Conservation (phyloP, 768 basidiomycete genomes). For the Kwoniella bestiolae region DNA sequence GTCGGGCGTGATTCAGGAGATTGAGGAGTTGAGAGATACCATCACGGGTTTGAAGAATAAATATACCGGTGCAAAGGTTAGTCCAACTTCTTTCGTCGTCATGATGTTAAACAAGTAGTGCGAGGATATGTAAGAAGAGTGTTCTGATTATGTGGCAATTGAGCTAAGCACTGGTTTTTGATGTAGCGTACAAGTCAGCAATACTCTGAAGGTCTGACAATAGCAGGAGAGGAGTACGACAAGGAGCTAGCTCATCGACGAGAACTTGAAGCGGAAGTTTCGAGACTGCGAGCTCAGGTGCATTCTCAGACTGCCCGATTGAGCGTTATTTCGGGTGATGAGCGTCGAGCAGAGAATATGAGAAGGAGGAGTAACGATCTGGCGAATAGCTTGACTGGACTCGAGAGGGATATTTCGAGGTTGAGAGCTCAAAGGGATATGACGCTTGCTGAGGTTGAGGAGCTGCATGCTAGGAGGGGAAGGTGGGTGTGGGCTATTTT, state of each 20-base stretch:
- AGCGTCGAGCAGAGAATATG: conserved; percentile 72
- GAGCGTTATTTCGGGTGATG: conserved; percentile 81
- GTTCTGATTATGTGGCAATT: too few relatives aligned
- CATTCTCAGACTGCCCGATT: conserved; percentile 87
- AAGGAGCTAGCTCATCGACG: conserved; percentile 82
- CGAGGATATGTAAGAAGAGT: too few relatives aligned
- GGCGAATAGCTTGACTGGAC: conserved; percentile 70
- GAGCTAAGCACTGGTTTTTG: conserved; percentile 1
- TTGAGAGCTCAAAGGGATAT: conserved; percentile 89
- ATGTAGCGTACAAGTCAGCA: conserved; percentile 83
- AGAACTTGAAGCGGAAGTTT: conserved; percentile 91
- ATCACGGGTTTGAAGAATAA: conserved; percentile 70
- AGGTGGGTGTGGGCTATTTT: conserved; percentile 65
- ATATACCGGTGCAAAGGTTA: conserved; percentile 85
- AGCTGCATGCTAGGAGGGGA: conserved; percentile 71
- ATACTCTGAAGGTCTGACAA: conserved; percentile 87
- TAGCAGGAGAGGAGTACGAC: conserved; percentile 93
- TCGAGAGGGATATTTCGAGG: conserved; percentile 85
- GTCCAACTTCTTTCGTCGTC: conserved; percentile 47
- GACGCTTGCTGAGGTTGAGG: conserved; percentile 89
- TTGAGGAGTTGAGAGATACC: conserved; percentile 70
- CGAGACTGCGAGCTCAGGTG: conserved; percentile 77
- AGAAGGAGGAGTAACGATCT: conserved; percentile 80
- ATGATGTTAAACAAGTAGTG: too few relatives aligned
- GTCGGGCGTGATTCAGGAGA: conserved; percentile 68